phyloP scores from a whole-genome alignment of 306 rosid species.

The Casuarina cunninghamiana region DNA sequence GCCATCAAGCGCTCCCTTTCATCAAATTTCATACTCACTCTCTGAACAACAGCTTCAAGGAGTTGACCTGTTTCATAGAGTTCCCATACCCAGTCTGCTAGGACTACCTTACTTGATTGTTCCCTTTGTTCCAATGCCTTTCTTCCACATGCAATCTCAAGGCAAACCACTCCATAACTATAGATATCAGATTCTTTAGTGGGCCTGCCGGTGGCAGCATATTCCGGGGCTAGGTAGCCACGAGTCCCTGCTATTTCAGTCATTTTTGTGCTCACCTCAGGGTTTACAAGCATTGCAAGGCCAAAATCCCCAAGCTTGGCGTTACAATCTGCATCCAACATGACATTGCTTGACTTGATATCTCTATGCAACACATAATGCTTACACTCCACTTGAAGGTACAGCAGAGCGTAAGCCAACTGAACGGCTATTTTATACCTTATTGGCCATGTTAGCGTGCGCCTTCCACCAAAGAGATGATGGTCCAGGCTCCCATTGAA shows the following conservation, averaged over 20 bases:
- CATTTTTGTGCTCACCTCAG: slow-evolving; percentile 65
- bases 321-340: slow-evolving; percentile 65
- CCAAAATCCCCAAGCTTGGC: slow-evolving; percentile 82
- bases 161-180: neutral
- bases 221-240: slow-evolving; percentile 81
- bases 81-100: no score
- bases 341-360: slow-evolving; percentile 47
- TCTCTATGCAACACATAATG: neutral
- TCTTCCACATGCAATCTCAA: no score
- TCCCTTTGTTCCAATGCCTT: no score
- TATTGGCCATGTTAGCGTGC: slow-evolving; percentile 42
- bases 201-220: slow-evolving; percentile 66
- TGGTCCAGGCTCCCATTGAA: slow-evolving; percentile 64
- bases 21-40: no score
- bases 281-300: slow-evolving; percentile 73
- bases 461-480: slow-evolving; percentile 56
- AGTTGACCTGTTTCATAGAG: no score
- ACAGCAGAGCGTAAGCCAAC: slow-evolving; percentile 17
- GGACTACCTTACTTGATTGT: no score
- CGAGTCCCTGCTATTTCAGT: slow-evolving; percentile 73
- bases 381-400: neutral
- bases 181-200: slow-evolving; percentile 73
- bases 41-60: no score
- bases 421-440: slow-evolving; percentile 67
- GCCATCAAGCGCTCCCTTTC: no score